phyloP scores from a whole-genome alignment of 2,329 filamentous ascomycete species.

The Lachnellula hyalina region DNA sequence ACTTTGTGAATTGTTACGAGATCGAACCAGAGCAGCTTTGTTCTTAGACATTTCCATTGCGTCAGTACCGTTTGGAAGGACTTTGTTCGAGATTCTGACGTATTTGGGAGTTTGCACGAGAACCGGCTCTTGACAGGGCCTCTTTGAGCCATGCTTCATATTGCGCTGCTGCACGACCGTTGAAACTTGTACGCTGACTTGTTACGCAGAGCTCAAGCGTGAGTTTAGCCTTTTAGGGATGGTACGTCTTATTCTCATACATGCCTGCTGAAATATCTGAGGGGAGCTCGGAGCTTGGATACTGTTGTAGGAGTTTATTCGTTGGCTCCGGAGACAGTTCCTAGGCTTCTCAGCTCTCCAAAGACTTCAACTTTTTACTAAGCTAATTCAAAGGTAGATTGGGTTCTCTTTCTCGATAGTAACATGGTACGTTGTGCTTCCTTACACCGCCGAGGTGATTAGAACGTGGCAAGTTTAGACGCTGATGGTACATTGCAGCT shows the following conservation, averaged over 20 bases:
- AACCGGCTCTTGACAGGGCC: background rate
- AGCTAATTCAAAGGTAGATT: slow-evolving; percentile 26
- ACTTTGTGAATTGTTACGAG: background rate
- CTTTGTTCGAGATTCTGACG: background rate
- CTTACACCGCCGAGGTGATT: background rate
- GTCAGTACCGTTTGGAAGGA: background rate
- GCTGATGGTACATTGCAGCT: slow-evolving; percentile 32
- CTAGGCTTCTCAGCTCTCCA: no score
- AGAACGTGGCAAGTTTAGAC: slow-evolving; percentile 10
- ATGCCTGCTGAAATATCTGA: no score
- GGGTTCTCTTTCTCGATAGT: slow-evolving; percentile 55
- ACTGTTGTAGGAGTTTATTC: no score
- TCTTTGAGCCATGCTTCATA: background rate
- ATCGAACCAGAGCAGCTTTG: background rate
- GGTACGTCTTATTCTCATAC: slow-evolving; percentile 15
- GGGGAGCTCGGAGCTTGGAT: no score
- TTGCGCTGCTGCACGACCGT: background rate
- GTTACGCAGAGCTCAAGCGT: slow-evolving; percentile 46
- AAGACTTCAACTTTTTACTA: no score
- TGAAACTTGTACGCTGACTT: background rate
- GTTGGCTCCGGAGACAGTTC: no score
- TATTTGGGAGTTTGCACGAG: background rate
- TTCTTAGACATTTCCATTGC: background rate
- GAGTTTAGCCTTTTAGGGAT: slow-evolving; percentile 51
- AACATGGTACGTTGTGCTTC: slow-evolving; percentile 37